These are phyloP conservation scores for Gloeophyllum trabeum DNA, from an alignment of 768 basidiomycete genomes.

Conservation along the genomic window DNA sequence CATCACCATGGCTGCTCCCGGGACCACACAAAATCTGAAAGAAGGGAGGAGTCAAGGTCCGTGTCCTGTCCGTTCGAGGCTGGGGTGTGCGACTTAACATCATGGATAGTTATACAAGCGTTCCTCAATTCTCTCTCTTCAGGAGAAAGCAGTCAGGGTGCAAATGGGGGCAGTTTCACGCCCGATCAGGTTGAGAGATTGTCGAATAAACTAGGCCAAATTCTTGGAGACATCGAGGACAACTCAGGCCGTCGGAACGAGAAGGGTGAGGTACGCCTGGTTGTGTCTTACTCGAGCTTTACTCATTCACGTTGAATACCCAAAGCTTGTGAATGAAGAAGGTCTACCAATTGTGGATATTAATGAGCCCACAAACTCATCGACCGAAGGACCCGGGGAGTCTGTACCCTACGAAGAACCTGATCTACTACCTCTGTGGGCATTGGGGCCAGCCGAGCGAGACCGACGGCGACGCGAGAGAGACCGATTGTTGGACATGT, in stretches of 20 bases:
- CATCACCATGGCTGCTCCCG: too few species aligned
- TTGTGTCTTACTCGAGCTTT: conserved; percentile 9
- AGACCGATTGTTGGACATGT: conserved; percentile 49
- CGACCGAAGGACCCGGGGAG: conserved; percentile 10
- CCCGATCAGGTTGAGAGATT: conserved; percentile 40
- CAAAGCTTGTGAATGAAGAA: conserved; percentile 63
- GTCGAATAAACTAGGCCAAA: conserved; percentile 47
- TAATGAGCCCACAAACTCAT: conserved; percentile 37
- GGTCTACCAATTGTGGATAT: conserved; percentile 75
- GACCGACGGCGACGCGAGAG: conserved; percentile 46
- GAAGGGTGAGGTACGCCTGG: conserved; percentile 50
- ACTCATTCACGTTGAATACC: conserved; percentile 2
- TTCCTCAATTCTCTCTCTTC: conserved; percentile 25
- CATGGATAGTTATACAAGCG: conserved; percentile 20
- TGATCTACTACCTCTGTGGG: conserved; percentile 33
- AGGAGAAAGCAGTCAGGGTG: conserved; percentile 4
- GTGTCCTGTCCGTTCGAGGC: too few species aligned
- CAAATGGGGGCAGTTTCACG: conserved; percentile 19
- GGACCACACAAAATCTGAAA: not conserved
- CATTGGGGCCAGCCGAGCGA: conserved; percentile 32
- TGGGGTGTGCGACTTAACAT: too few species aligned
- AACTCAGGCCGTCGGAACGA: conserved; percentile 28
- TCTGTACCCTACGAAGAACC: conserved; percentile 20
- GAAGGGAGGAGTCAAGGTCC: not conserved
- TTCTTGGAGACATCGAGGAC: conserved; percentile 32